Percentiles rank a stretch among this genome's conserved stretches.
Evolutionary conservation across 495 filamentous ascomycete genomes (phyloP).

Genomic region (Chaetomium cochliodes): DNA sequence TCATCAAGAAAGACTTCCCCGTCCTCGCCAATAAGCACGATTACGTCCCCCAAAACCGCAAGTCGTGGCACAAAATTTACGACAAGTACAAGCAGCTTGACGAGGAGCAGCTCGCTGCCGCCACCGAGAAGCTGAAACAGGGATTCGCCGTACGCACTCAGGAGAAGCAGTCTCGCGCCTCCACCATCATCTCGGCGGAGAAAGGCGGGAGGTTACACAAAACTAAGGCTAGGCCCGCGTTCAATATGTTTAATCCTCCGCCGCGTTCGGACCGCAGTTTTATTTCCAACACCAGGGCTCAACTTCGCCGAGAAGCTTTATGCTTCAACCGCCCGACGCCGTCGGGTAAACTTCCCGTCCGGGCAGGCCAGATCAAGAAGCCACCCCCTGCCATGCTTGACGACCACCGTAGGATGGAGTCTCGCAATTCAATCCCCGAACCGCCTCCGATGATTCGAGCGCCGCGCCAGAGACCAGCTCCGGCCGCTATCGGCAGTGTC

Average conservation of each 20-base stretch:
- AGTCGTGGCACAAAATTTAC: conserved; percentile 42
- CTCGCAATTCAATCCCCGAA: conserved; percentile 11
- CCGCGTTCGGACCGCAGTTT: conserved; percentile 22
- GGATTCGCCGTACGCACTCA: conserved; percentile 32
- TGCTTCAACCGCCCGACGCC: conserved; percentile 31
- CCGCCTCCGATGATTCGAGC: too few species aligned
- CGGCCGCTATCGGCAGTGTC: neutral
- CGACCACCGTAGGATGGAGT: conserved; percentile 35
- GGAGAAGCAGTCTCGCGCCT: conserved; percentile 33
- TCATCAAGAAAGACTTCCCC: conserved; percentile 40
- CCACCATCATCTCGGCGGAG: conserved; percentile 28
- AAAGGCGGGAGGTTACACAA: neutral
- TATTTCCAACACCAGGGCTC: conserved; percentile 22
- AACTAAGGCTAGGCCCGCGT: neutral
- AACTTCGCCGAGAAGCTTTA: conserved; percentile 17
- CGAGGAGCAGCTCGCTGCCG: conserved; percentile 51
- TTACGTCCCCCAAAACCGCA: conserved; percentile 35
- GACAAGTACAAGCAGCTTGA: conserved; percentile 42
- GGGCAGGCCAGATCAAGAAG: conserved; percentile 33
- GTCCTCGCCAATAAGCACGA: conserved; percentile 25
- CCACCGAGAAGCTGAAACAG: conserved; percentile 43
- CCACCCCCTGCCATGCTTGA: conserved; percentile 42
- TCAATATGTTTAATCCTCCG: too few species aligned
- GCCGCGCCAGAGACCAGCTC: neutral
- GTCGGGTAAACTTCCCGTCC: conserved; percentile 26